phyloP scores from a whole-genome alignment of 108 stramenopile genomes.

The Skeletonema tropicum region DNA sequence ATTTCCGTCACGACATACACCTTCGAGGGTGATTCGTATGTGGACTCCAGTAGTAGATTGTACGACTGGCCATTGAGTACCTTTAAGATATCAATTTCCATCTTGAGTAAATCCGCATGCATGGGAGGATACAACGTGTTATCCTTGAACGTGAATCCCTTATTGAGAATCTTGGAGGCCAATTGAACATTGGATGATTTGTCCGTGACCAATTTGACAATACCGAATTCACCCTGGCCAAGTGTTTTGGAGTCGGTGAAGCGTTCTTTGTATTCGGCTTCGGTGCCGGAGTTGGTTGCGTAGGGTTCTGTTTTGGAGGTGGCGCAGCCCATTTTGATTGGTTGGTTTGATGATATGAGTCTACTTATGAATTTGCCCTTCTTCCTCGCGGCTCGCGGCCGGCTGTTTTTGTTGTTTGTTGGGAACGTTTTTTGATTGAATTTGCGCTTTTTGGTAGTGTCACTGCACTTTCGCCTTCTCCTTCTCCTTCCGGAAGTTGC shows the following conservation, averaged over 20 bases:
- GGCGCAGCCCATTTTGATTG: neutral
- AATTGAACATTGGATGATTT: conserved; percentile 15
- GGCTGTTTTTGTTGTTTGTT: too few relatives aligned
- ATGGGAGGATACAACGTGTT: conserved; percentile 68
- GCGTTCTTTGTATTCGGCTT: conserved; percentile 1
- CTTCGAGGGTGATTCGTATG: conserved; percentile 61
- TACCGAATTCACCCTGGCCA: conserved; percentile 75
- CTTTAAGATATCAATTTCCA: conserved; percentile 60
- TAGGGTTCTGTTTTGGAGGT: neutral
- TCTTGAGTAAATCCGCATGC: conserved; percentile 52
- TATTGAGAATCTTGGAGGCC: conserved; percentile 66
- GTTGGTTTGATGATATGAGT: too few relatives aligned
- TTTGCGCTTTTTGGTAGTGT: too few relatives aligned
- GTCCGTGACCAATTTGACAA: conserved; percentile 55
- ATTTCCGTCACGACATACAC: conserved; percentile 67
- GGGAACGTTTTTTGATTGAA: too few relatives aligned
- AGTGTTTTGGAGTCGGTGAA: conserved; percentile 59
- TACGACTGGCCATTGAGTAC: conserved; percentile 50
- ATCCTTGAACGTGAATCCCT: conserved; percentile 75
- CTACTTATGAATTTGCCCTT: too few relatives aligned
- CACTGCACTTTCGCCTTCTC: too few relatives aligned
- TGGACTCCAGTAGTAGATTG: conserved; percentile 48
- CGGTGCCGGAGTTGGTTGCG: neutral
- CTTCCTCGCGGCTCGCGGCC: too few relatives aligned
- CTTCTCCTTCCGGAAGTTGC: too few relatives aligned